Base-by-base conservation (phyloP, 306 rosid genomes). In the Casuarina cunninghamiana region DNA sequence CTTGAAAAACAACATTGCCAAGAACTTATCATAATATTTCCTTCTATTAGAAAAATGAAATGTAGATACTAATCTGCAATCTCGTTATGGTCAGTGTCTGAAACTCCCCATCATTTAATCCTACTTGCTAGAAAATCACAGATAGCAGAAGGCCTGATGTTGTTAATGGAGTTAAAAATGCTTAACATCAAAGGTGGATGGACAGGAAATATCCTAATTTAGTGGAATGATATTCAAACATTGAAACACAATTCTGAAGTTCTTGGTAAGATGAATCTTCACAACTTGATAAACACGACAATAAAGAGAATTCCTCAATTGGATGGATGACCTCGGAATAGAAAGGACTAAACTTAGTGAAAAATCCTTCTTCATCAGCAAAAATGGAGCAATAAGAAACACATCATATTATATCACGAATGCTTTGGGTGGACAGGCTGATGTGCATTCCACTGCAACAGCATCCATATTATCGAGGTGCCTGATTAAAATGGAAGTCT, bases 401-500 rank as follows among this genome's bases (percentile, higher is more conserved):
- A 11, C 48, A 73, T 72, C 55, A 74, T 55, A 77, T 86, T 67
- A 72, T 42, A 77, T 83, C 67, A 79, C 43, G 78, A 81, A 69
- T 75, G 87, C 80, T 86, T 80, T 77, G 51, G 77, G 75, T 74
- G 87, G 65, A 73, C 57, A 70, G 71, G 79, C 51, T 74, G 87
- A 83, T 88, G 92, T 4, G 87, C 63, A 79, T 91, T 96, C 99
- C 98, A 91, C 61, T 91, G 97, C 86, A 88, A 49, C 75, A 91
- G 66, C 99, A 96, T 96, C 99, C 99, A 96, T 37, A 90, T 9
- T 63, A 96, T 89, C 1, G 98, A 93, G 35, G 98, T 96, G 62
- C 99, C 98, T 93, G 83, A 71, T 37, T 50, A 75, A 74, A 73
- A 35, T 15, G 68, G 75, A 42, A 62, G 53, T 74, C 53, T 9